Evolutionary conservation across 495 filamentous ascomycete species (phyloP).

Genomic region (Echria macrotheca): DNA sequence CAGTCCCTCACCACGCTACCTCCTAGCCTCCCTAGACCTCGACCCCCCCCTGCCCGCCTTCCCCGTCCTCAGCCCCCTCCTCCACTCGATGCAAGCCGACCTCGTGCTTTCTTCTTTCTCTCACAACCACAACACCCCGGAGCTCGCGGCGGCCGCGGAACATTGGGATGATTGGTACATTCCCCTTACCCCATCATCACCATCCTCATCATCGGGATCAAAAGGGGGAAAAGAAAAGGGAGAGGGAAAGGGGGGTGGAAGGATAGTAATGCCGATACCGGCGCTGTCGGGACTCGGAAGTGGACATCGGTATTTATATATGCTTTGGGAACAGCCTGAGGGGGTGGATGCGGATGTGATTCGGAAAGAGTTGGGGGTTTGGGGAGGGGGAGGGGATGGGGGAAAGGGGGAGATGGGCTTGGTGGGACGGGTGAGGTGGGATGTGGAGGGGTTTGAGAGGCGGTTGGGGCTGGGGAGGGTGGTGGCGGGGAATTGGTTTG

Average conservation of each 20-base stretch:
- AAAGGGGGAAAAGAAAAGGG: not conserved
- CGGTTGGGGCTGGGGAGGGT: conserved; percentile 41
- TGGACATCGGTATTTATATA: conserved; percentile 53
- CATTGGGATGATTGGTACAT: conserved; percentile 20
- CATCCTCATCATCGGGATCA: too few relatives aligned
- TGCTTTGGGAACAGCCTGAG: conserved; percentile 53
- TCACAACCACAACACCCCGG: too few relatives aligned
- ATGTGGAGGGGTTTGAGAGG: conserved; percentile 46
- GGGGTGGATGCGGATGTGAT: conserved; percentile 41
- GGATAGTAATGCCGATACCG: too few relatives aligned
- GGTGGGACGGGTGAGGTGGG: conserved; percentile 42
- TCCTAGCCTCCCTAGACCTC: conserved; percentile 45
- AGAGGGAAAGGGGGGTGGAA: conserved; percentile 17
- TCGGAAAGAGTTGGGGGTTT: conserved; percentile 31
- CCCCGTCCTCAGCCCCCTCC: conserved; percentile 44
- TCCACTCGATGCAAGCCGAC: conserved; percentile 43
- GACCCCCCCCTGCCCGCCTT: conserved; percentile 51
- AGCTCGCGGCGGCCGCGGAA: conserved; percentile 1
- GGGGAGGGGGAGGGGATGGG: conserved; percentile 36
- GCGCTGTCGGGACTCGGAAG: conserved; percentile 45
- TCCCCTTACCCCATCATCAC: too few relatives aligned
- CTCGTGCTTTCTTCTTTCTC: too few relatives aligned
- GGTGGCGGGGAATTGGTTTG: conserved; percentile 53
- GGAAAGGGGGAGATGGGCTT: too few relatives aligned
- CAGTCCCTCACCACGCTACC: conserved; percentile 25